Evolutionary conservation across 2,329 filamentous ascomycete genomes (phyloP), one percentile per base, ranked within the genome.

Genomic region (Phialophora verrucosa): DNA sequence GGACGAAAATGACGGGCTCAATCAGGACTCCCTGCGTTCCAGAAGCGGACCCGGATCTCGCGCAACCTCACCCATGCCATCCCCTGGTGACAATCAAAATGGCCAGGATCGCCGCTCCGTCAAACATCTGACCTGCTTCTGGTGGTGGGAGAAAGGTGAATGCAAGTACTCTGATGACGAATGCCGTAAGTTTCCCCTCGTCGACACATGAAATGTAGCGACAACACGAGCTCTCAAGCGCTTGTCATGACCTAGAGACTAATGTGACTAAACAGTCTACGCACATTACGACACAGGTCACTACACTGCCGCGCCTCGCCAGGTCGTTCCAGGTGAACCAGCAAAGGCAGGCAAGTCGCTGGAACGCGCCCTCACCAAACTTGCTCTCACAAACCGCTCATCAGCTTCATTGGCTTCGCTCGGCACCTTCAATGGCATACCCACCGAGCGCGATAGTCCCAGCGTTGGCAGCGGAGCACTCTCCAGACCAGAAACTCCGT

Each of bases 81-180:
- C 62, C n/a, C 54, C 54, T n/a, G 35, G 27, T 29, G 31, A 25
- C 20, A 38, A 23, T 31, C 44, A 6, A 35, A 25, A 59, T 14
- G 47, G 35, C 60, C 62, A 62, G 12, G 65, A 61, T n/a, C 66
- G 59, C 47, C 59, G 63, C 32, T 72, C 70, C 23, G 70, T 75
- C 25, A 76, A 75, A 69, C 70, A 72, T 35, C 63, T 76, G 38
- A 76, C 75, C 12, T 77, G 76, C 65, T 74, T 71, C 64, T 77
- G 70, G 67, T 77, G 75, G 75, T 63, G 67, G 29, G 69, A 69
- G 23, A 69, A 70, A 17, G 70, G 71, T 23, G 42, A 62, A 42
- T 77, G 76, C 67, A 73, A 65, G 49, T 70, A 71, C 44, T 63
- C 64, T 3, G 71, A 71, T 25, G 66, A 72, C 31, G 67, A 73